Percentiles rank a stretch among this genome's conserved stretches.
phyloP scores from a whole-genome alignment of 805 yeast genomes.

The Yarrowia sp. region DNA sequence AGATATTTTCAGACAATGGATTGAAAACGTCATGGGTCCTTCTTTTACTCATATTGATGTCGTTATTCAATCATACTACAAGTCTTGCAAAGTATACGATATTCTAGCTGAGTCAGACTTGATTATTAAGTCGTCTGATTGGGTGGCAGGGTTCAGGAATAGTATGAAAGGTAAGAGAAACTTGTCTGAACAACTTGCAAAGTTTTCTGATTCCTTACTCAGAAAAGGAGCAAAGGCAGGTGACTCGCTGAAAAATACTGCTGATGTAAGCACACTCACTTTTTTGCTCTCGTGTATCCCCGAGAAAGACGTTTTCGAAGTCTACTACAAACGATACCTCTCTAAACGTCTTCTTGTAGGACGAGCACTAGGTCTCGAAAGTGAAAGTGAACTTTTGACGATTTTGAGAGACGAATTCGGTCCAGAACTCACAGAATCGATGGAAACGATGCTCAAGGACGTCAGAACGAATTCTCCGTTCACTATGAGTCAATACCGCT shows the following conservation, averaged over 20 bases:
- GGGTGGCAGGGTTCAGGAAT: conserved; percentile 18
- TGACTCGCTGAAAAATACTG: not conserved
- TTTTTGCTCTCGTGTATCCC: conserved; percentile 77
- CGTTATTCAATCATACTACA: not conserved
- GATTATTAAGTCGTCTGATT: not conserved
- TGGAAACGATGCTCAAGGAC: conserved; percentile 93
- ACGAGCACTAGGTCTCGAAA: conserved; percentile 71
- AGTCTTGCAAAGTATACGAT: not conserved
- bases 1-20: conserved; percentile 13
- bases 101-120: not conserved
- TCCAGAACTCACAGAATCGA: conserved; percentile 82
- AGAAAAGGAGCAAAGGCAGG: conserved; percentile 32
- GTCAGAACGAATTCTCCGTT: conserved; percentile 71
- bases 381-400: conserved; percentile 77
- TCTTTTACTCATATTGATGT: not conserved
- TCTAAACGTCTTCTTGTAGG: conserved; percentile 82
- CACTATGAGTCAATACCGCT: conserved; percentile 54
- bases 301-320: conserved; percentile 92
- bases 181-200: conserved; percentile 37
- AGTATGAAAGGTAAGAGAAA: conserved; percentile 8
- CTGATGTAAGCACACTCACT: conserved; percentile 47
- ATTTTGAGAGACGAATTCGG: conserved; percentile 83
- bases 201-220: conserved; percentile 36
- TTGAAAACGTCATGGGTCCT: conserved; percentile 1
- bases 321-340: conserved; percentile 79